Conservation (phyloP, 2,329 filamentous ascomycete species). For the Cladosporium sp. region DNA sequence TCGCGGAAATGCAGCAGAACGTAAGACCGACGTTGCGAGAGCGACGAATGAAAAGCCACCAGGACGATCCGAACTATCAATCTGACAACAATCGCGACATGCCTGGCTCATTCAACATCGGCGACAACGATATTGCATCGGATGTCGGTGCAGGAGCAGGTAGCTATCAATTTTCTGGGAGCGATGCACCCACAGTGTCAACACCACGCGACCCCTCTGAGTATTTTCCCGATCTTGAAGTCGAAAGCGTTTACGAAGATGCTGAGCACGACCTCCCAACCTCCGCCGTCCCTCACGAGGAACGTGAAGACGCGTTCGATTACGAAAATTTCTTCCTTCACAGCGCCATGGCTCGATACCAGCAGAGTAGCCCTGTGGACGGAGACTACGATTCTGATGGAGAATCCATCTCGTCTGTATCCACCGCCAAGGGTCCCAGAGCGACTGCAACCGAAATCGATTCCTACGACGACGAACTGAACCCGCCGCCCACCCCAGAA, state of each 20-base stretch:
- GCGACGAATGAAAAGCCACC: conserved; percentile 30
- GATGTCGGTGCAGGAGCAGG: conserved; percentile 6
- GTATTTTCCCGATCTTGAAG: conserved; percentile 23
- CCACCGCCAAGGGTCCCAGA: conserved; percentile 31
- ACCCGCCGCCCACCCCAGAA: conserved; percentile 34
- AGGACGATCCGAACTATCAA: not conserved
- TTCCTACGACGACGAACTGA: conserved; percentile 26
- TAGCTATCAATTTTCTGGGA: conserved; percentile 17
- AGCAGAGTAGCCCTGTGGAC: conserved; percentile 48
- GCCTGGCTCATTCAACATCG: conserved; percentile 19
- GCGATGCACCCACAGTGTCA: conserved; percentile 11
- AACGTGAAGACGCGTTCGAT: conserved; percentile 92
- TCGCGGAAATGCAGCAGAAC: conserved; percentile 27
- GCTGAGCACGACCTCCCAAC: conserved; percentile 36
- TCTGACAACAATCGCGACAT: conserved; percentile 26
- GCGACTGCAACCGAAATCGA: conserved; percentile 52
- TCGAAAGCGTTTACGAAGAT: conserved; percentile 48
- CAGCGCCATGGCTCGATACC: conserved; percentile 81
- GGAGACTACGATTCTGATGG: conserved; percentile 42
- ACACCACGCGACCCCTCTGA: conserved; percentile 27
- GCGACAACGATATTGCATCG: conserved; percentile 19
- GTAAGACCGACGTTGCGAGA: conserved; percentile 22
- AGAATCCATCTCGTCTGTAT: conserved; percentile 44
- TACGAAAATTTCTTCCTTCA: conserved; percentile 96
- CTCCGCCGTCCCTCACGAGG: conserved; percentile 68